Percentiles rank a stretch among this genome's conserved stretches.
These are phyloP conservation scores for Cladosporium sp. DNA, from an alignment of 2,329 filamentous ascomycete species.

Conservation along the genomic window DNA sequence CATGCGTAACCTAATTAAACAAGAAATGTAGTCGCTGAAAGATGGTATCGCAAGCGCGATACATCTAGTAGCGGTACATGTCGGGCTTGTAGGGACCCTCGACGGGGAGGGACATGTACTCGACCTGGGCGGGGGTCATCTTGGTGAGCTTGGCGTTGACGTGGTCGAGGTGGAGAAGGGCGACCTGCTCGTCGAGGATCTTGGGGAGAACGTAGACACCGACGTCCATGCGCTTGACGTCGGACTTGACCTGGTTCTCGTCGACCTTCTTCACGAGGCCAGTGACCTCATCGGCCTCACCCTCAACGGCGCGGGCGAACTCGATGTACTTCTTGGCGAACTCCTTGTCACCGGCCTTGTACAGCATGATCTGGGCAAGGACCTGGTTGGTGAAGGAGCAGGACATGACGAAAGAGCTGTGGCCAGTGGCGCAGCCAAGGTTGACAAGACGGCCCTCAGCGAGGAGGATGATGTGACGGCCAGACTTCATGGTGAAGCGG, in stretches of 20 bases:
- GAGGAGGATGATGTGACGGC: conserved; percentile 96
- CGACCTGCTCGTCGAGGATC: conserved; percentile 98
- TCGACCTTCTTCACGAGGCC: conserved; percentile 27
- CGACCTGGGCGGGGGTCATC: conserved; percentile 80
- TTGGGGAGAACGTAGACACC: conserved; percentile 97
- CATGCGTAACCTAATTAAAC: conserved; percentile 4
- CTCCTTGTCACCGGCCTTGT: conserved; percentile 81
- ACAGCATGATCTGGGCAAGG: conserved; percentile 97
- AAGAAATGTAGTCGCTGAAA: conserved; percentile 38
- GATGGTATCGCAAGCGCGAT: neutral
- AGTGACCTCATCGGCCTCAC: conserved; percentile 23
- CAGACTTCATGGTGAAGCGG: conserved; percentile 90
- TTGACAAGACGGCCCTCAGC: conserved; percentile 99
- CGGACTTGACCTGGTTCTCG: conserved; percentile 51
- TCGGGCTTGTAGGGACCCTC: conserved; percentile 97
- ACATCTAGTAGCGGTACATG: conserved; percentile 71
- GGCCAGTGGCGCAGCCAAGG: conserved; percentile 96
- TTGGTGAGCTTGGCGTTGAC: conserved; percentile 90
- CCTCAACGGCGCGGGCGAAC: conserved; percentile 59
- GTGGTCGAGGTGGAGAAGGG: conserved; percentile 86
- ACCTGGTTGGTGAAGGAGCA: conserved; percentile 99
- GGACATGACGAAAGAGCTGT: conserved; percentile 99
- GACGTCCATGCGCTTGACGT: conserved; percentile 72
- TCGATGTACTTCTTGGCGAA: conserved; percentile 94
- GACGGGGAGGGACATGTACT: conserved; percentile 82